Conservation (phyloP, 2,329 filamentous ascomycete genomes). For the Chrysosporium keratinophilum region DNA sequence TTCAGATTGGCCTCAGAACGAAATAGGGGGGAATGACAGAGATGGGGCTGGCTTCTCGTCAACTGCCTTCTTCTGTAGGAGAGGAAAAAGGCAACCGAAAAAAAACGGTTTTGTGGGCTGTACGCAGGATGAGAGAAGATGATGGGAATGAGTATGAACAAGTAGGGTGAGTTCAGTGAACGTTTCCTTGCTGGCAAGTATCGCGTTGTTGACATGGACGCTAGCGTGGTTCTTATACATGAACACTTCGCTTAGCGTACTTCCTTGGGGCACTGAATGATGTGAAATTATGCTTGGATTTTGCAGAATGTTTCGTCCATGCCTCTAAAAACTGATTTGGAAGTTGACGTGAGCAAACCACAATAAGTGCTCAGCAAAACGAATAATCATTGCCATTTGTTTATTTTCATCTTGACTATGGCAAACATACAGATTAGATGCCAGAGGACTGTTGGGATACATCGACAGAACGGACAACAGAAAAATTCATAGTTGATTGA, state of each 20-base stretch:
- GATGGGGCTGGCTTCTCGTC: background rate
- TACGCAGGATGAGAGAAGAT: background rate
- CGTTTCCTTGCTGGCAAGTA: background rate
- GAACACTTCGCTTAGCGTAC: background rate
- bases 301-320: too few species aligned
- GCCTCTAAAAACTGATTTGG: too few species aligned
- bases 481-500: background rate
- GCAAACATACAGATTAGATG: too few species aligned
- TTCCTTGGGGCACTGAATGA: background rate
- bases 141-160: background rate
- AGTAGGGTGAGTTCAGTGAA: background rate
- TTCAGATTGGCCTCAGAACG: background rate
- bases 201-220: constrained; percentile 2
- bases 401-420: too few species aligned
- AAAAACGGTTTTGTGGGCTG: background rate
- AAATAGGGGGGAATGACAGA: background rate
- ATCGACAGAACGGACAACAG: background rate
- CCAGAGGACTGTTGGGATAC: background rate
- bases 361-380: too few species aligned
- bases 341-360: too few species aligned
- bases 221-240: constrained; percentile 1
- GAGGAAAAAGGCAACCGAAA: background rate
- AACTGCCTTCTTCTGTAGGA: background rate
- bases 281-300: too few species aligned
- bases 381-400: too few species aligned